Conservation (phyloP, 345 rosid genomes). For the Eucalyptus tenuipes region DNA sequence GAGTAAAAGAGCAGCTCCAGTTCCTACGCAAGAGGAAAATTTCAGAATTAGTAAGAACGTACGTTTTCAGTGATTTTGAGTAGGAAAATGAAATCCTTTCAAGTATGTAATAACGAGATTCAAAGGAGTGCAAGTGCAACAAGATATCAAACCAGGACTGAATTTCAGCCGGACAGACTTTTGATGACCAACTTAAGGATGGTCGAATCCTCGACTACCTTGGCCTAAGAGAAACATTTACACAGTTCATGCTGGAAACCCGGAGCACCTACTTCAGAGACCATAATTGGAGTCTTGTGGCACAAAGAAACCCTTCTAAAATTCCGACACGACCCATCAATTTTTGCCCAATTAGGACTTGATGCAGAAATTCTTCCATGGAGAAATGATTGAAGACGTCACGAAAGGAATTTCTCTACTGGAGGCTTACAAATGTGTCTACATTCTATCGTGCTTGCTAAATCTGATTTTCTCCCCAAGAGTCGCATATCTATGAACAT, state of each 20-base stretch:
- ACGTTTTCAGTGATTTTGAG: neutral
- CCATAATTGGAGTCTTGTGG: neutral
- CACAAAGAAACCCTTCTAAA: neutral
- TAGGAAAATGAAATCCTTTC: neutral
- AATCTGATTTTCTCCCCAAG: neutral
- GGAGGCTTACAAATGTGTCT: neutral
- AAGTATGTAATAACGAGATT: neutral
- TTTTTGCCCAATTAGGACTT: neutral
- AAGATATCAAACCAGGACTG: neutral
- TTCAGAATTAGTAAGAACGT: neutral
- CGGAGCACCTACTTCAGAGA: neutral
- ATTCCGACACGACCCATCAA: neutral
- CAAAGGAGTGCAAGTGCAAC: neutral
- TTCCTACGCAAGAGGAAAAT: neutral
- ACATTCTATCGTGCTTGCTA: neutral
- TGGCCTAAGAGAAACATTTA: neutral
- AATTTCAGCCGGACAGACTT: neutral
- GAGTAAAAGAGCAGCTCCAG: neutral
- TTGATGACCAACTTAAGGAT: neutral
- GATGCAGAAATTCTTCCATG: neutral
- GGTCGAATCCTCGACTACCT: neutral
- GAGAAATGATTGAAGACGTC: neutral
- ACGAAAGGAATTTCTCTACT: neutral
- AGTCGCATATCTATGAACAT: neutral
- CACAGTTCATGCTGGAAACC: neutral